A percentile compares a stretch with the other conserved stretches of the same genome.
These are phyloP conservation scores for Coemansia sp. DNA, from an alignment of 192 early-diverging fungal genomes.

Conservation along the genomic window DNA sequence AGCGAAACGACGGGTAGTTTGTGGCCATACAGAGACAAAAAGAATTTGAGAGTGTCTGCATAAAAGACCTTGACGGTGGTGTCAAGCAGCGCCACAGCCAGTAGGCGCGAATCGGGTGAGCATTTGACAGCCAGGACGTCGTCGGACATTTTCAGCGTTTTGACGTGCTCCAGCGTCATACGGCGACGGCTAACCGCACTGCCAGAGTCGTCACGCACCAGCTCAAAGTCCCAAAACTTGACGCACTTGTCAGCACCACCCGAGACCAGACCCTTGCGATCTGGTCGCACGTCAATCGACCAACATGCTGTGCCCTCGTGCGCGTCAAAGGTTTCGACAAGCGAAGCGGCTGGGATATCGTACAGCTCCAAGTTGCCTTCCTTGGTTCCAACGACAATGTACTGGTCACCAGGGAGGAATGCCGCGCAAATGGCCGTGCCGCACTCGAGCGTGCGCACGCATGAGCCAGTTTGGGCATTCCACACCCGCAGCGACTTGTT, in stretches of 20 bases:
- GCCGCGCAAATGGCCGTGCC: conserved; percentile 92
- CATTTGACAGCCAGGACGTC: conserved; percentile 86
- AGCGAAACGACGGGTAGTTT: conserved; percentile 97
- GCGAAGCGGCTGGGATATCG: conserved; percentile 81
- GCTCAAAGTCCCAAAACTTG: conserved; percentile 97
- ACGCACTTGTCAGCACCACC: conserved; percentile 94
- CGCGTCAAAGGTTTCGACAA: conserved; percentile 88
- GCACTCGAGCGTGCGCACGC: conserved; percentile 88
- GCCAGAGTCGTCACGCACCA: conserved; percentile 60
- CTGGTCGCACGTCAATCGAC: conserved; percentile 85
- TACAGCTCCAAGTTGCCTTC: conserved; percentile 88
- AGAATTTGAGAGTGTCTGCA: conserved; percentile 95
- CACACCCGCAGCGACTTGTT: conserved; percentile 86
- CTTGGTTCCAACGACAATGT: conserved; percentile 93
- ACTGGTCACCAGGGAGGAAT: conserved; percentile 88
- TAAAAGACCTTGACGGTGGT: conserved; percentile 98
- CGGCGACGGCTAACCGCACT: conserved; percentile 53
- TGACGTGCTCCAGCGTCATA: conserved; percentile 81
- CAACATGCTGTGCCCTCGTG: conserved; percentile 87
- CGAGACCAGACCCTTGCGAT: conserved; percentile 86
- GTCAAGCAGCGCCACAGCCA: conserved; percentile 93
- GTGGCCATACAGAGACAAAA: conserved; percentile 96
- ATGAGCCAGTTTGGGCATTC: conserved; percentile 81
- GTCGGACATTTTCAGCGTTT: conserved; percentile 94
- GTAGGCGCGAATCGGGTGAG: conserved; percentile 82